Percentiles rank a stretch among this genome's conserved stretches.
Evolutionary conservation across 2,329 filamentous ascomycete genomes (phyloP).

Genomic region (Alternaria brassicicola): DNA sequence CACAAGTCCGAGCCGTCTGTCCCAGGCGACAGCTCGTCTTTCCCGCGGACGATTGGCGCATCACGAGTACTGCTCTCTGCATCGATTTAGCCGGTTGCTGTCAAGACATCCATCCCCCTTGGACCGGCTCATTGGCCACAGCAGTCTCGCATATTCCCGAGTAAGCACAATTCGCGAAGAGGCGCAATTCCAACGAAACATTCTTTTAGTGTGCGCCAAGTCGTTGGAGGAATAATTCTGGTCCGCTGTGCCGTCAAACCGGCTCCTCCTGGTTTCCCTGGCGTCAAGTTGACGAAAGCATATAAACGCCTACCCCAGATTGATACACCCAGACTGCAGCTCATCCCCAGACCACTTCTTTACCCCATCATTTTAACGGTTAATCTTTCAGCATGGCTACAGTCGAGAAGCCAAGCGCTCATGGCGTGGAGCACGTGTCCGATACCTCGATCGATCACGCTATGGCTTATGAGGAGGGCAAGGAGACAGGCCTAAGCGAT

Average conservation of each 20-base stretch:
- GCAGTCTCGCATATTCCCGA: not conserved
- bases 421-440: slow-evolving; percentile 17
- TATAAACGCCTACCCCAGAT: slow-evolving; percentile 11
- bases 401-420: slow-evolving; percentile 19
- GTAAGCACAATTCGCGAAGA: not conserved
- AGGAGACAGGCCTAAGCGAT: slow-evolving; percentile 19
- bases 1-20: not conserved
- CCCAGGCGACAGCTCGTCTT: not conserved
- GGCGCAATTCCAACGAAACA: not conserved
- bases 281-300: not conserved
- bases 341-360: slow-evolving; percentile 7
- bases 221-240: slow-evolving; percentile 11
- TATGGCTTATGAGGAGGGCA: slow-evolving; percentile 29
- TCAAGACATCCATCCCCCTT: not conserved
- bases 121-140: not conserved
- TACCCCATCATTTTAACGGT: not conserved
- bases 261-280: not conserved
- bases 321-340: slow-evolving; percentile 12
- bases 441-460: slow-evolving; percentile 18
- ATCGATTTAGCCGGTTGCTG: slow-evolving; percentile 14
- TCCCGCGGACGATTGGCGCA: not conserved
- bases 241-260: slow-evolving; percentile 6
- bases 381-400: slow-evolving; percentile 19
- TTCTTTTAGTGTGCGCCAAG: not conserved
- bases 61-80: not conserved